Evolutionary conservation across 2,329 filamentous ascomycete genomes (phyloP).

Genomic region (Eutypa lata): DNA sequence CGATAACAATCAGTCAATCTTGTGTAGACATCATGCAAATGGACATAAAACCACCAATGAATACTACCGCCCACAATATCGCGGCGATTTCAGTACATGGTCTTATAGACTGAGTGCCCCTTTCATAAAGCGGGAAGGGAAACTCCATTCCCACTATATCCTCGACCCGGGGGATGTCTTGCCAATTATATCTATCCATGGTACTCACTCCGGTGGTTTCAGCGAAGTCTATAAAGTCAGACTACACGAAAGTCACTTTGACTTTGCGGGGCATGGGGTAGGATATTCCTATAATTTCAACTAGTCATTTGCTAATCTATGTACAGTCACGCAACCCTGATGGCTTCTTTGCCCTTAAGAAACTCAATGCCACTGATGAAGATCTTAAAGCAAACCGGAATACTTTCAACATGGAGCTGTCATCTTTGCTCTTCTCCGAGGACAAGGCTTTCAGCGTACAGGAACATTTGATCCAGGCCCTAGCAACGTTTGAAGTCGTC

Average conservation of each 20-base stretch:
- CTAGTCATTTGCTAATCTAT: background rate
- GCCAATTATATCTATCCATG: constrained; percentile 3
- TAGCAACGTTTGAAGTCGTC: constrained; percentile 14
- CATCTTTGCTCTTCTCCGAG: constrained; percentile 14
- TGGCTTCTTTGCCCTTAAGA: constrained; percentile 13
- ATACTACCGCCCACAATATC: background rate
- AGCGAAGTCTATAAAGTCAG: constrained; percentile 11
- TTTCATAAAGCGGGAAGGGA: background rate
- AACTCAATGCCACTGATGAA: constrained; percentile 3
- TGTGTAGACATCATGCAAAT: too few relatives aligned
- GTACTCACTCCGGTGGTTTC: constrained; percentile 4
- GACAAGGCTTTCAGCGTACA: background rate
- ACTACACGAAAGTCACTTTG: constrained; percentile 9
- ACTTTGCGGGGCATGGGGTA: constrained; percentile 9
- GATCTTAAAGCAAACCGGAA: background rate
- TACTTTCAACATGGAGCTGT: constrained; percentile 12
- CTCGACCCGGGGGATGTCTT: constrained; percentile 8
- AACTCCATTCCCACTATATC: constrained; percentile 10
- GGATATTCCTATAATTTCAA: background rate
- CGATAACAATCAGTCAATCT: too few relatives aligned
- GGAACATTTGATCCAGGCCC: constrained; percentile 9
- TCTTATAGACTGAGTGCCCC: constrained; percentile 9
- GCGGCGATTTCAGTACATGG: constrained; percentile 4
- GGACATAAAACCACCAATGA: constrained; percentile 2
- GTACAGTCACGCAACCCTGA: constrained; percentile 8